Conservation (phyloP, 139 green algal species). For the Micromonas pusilla region DNA sequence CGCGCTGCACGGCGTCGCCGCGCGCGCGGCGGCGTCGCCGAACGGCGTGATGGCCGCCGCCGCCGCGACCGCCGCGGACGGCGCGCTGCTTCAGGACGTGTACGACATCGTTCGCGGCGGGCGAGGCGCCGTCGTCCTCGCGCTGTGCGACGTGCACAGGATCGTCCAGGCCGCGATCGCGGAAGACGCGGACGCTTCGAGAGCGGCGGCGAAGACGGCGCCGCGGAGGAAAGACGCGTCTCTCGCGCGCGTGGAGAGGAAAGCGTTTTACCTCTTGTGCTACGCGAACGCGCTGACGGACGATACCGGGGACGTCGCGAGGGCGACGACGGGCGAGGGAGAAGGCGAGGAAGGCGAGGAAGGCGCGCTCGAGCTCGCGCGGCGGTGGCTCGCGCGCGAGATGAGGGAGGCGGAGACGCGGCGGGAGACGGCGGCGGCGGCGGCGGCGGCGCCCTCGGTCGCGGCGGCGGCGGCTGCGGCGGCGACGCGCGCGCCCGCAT, state of each 20-base stretch:
- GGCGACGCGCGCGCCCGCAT: no score
- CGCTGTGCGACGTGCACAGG: not conserved
- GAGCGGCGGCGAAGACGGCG: not conserved
- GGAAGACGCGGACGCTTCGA: not conserved
- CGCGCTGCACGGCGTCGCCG: not conserved
- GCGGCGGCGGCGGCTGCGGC: no score
- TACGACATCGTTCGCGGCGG: not conserved
- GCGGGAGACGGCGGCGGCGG: no score
- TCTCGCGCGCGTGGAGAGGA: not conserved
- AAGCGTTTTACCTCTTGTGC: not conserved
- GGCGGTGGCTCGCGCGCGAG: not conserved
- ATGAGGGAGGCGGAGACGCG: no score
- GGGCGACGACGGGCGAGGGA: no score
- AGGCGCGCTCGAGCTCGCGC: not conserved
- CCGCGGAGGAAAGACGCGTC: no score
- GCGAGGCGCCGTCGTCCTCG: not conserved
- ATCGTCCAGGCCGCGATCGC: not conserved
- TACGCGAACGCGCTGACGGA: not conserved
- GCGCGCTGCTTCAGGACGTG: not conserved
- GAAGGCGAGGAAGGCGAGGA: not conserved
- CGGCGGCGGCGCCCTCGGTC: no score
- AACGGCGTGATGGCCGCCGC: not conserved
- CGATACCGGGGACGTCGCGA: no score
- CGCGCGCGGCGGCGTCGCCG: no score
- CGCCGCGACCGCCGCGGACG: no score